Conservation (phyloP, 225 moss, liverwort and hornwort genomes). For the Marchantia paleacea region DNA sequence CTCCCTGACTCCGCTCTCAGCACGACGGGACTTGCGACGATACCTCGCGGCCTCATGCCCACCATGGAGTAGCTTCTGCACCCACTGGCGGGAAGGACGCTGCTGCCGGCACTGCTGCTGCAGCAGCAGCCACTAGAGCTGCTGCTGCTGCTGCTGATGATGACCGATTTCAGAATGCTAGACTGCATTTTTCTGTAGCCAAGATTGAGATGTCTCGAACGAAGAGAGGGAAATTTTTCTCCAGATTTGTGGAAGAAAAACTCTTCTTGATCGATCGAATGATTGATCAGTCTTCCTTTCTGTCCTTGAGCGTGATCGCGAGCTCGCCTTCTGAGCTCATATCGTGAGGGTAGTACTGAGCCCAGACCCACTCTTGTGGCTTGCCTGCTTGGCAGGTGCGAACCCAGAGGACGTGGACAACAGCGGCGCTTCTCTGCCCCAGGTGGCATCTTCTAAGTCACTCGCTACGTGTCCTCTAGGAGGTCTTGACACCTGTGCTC, state of each 20-base stretch:
- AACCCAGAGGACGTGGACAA: background rate
- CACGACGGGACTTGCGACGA: background rate
- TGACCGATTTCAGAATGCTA: background rate
- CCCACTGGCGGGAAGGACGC: background rate
- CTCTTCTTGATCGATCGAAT: background rate
- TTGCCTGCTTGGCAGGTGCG: background rate
- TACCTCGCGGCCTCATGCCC: background rate
- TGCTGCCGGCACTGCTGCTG: background rate
- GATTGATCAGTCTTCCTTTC: background rate
- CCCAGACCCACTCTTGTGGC: background rate
- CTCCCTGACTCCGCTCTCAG: background rate
- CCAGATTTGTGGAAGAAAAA: background rate
- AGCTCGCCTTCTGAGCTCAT: background rate
- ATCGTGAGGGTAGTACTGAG: background rate
- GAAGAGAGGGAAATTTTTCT: background rate
- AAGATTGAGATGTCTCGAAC: background rate
- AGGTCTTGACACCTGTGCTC: no score
- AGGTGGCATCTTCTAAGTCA: background rate
- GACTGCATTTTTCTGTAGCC: conserved; percentile 3
- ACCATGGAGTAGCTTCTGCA: background rate
- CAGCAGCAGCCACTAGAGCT: background rate
- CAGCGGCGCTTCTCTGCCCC: background rate
- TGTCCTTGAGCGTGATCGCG: background rate
- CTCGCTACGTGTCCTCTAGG: background rate
- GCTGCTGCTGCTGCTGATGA: conserved; percentile 2